phyloP scores from a whole-genome alignment of 768 basidiomycete genomes.

The Chalciporus piperatus region DNA sequence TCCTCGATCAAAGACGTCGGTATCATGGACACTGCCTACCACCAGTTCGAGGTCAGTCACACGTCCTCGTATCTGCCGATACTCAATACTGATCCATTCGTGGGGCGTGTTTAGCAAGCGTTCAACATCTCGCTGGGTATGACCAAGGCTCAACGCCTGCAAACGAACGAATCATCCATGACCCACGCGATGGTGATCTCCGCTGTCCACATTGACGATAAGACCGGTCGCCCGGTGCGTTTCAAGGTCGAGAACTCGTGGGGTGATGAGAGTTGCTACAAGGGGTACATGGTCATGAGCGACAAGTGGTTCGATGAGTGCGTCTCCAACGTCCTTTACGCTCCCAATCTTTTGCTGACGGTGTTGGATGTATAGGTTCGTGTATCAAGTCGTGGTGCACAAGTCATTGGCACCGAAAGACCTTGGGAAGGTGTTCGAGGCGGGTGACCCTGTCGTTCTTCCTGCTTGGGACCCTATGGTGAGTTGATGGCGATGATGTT shows the following conservation, averaged over 20 bases:
- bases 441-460: constrained; percentile 61
- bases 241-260: constrained; percentile 98
- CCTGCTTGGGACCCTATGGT: constrained; percentile 75
- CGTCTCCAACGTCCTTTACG: constrained; percentile 28
- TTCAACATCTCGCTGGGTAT: constrained; percentile 80
- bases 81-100: constrained; percentile 2
- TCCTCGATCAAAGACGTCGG: constrained; percentile 55
- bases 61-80: not conserved
- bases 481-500: not conserved
- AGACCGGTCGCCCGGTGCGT: constrained; percentile 68
- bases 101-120: constrained; percentile 50
- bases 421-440: constrained; percentile 77
- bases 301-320: constrained; percentile 91
- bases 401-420: constrained; percentile 76
- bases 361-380: constrained; percentile 48
- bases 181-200: constrained; percentile 90
- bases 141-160: constrained; percentile 82
- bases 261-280: constrained; percentile 73
- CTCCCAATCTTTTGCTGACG: constrained; percentile 1
- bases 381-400: constrained; percentile 92
- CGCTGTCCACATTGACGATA: constrained; percentile 80
- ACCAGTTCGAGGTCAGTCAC: constrained; percentile 67
- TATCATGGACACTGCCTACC: constrained; percentile 84
- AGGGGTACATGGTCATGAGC: constrained; percentile 92
- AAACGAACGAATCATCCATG: constrained; percentile 84